Percentiles rank a stretch among this genome's conserved stretches.
Conservation (phyloP, 768 basidiomycete species). For the Boletus rubescentipes region DNA sequence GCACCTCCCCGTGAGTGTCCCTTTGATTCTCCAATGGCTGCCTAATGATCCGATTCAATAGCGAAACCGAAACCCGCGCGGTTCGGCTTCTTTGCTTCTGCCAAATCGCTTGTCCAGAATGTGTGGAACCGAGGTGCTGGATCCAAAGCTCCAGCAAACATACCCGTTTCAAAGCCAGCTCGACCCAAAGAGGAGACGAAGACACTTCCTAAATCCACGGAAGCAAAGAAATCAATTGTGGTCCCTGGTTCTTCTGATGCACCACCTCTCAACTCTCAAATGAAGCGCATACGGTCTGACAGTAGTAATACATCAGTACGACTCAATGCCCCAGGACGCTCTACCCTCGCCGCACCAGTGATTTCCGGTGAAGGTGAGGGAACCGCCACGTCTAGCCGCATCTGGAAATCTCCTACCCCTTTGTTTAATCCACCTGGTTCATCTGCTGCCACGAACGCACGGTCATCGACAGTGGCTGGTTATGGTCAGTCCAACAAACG, state of each 20-base stretch:
- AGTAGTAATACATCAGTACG: constrained; percentile 8
- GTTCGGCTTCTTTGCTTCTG: constrained; percentile 68
- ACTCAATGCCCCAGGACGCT: constrained; percentile 4
- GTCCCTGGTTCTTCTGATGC: constrained; percentile 23
- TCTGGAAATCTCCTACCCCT: constrained; percentile 22
- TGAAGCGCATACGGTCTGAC: constrained; percentile 18
- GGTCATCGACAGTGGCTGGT: constrained; percentile 18
- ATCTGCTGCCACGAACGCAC: constrained; percentile 13
- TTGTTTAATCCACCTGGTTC: constrained; percentile 13
- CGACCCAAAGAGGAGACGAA: constrained; percentile 15
- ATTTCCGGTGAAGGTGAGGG: constrained; percentile 8
- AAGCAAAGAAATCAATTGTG: constrained; percentile 22
- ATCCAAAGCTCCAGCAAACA: constrained; percentile 26
- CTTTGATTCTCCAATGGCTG: not conserved
- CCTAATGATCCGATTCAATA: constrained; percentile 29
- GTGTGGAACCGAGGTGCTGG: constrained; percentile 65
- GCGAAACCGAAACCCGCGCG: constrained; percentile 45
- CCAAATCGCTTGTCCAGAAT: constrained; percentile 68
- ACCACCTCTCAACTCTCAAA: constrained; percentile 19
- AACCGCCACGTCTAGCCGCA: constrained; percentile 13
- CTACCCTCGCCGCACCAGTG: constrained; percentile 13
- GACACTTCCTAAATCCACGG: constrained; percentile 3
- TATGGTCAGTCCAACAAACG: constrained; percentile 15
- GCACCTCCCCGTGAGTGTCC: constrained; percentile 41
- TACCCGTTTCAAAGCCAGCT: constrained; percentile 29